These are phyloP conservation scores for Fagopyrum homotropicum DNA, from an alignment of 148 eudicot species.

Conservation along the genomic window DNA sequence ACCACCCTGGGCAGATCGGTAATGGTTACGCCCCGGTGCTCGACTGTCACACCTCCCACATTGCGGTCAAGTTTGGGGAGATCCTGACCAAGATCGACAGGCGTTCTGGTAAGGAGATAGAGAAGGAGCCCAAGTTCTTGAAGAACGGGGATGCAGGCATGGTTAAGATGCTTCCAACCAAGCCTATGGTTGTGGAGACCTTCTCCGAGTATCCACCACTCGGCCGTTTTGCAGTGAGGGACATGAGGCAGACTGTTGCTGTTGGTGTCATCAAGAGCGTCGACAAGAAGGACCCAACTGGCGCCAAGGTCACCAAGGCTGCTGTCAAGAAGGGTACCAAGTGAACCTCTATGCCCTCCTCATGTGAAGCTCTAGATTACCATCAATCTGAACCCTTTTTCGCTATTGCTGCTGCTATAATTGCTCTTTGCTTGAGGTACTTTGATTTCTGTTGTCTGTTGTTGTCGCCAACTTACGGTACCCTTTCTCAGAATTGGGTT, in stretches of 20 bases:
- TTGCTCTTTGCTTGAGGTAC: neutral
- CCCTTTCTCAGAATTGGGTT: conserved; percentile 35
- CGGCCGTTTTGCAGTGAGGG: conserved; percentile 39
- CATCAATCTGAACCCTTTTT: neutral
- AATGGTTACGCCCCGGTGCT: conserved; percentile 37
- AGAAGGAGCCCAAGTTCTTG: conserved; percentile 38
- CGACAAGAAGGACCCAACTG: conserved; percentile 32
- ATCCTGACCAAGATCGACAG: conserved; percentile 33
- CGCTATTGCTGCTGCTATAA: neutral
- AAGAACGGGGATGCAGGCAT: conserved; percentile 39
- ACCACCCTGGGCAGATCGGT: conserved; percentile 46
- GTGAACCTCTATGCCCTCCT: conserved; percentile 12
- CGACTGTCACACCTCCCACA: conserved; percentile 42
- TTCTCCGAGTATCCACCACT: conserved; percentile 37
- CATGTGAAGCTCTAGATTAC: neutral
- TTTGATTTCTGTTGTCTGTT: conserved; percentile 8
- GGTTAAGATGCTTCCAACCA: conserved; percentile 41
- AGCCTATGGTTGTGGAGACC: conserved; percentile 47
- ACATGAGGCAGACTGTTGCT: conserved; percentile 38
- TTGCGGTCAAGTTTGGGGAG: conserved; percentile 38
- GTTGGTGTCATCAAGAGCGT: conserved; percentile 32
- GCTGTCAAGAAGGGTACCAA: conserved; percentile 22
- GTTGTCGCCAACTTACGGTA: conserved; percentile 12
- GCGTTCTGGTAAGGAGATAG: conserved; percentile 37
- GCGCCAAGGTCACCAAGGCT: conserved; percentile 31